Base-by-base conservation (phyloP, 1,139 yeast genomes). In the Debaryomyces sp. region DNA sequence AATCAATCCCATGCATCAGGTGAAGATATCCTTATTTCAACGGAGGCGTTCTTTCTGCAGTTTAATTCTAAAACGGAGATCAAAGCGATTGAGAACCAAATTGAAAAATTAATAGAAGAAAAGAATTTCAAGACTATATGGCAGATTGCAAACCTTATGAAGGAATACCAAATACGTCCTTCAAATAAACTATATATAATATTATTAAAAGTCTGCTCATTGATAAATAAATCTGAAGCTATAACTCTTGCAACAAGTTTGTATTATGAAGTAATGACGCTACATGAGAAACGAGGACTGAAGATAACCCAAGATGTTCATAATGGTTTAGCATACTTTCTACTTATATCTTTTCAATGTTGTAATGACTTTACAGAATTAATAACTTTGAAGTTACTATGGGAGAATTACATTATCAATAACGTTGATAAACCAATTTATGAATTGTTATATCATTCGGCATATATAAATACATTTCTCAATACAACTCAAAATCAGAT, bases 381-480 rank as follows among this genome's bases (percentile, higher is more conserved):
- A 0, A 44, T 61, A 13, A 49, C 47, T 2, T 48, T 68, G 17
- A 63, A 64, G 33, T 37, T 52, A 13, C 46, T 67, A 4, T 66
- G 63, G 59, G 58, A 57, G 22, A 55, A 54, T 18, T 54, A 55
- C 45, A 53, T 63, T 4, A 44, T 45, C 2, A 46, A 42, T 17
- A 34, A 35, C 13, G 41, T 46, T 2, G 17, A 38, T 9, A 44
- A 46, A 2, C 46, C 54, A 13, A 44, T 52, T 2, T 26, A 54
- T 6, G 57, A 51, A n/a, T n/a, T 51, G 6, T 41, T 52, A 9
- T 70, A 68, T 49, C 61, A 65, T 43, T 50, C 60, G 5, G 62
- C 71, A 6, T 61, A 60, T 44, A 44, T 70, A 30, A 54, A 60
- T 33, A 55, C 63, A 0, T 57, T 68, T 17, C 40, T 70, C 5